Base-by-base conservation (phyloP, 768 basidiomycete genomes). In the Mrakia frigida region DNA sequence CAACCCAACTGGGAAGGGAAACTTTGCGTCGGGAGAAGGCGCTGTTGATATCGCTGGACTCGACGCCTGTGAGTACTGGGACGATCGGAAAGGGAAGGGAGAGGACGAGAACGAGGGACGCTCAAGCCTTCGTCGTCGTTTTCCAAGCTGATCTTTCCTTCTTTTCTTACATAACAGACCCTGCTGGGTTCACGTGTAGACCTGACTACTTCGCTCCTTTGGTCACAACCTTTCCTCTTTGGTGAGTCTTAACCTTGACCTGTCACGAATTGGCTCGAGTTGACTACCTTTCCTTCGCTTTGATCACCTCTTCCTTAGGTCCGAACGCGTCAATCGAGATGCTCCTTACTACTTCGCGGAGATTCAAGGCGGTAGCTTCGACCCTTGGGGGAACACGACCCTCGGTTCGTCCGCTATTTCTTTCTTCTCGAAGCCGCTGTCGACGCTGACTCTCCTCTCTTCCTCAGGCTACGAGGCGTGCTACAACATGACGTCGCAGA, bases 1-100 rank as follows among this genome's bases (percentile, higher is more conserved):
- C 52, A 53, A 53, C 52, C 52, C 52, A 6, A 53, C 52, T 13
- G 69, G 69, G 7, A 41, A 46, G 23, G 39, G 81, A 73, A 90
- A 90, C 77, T 92, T 90, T 80, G 87, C 91, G 74, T 90, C 89
- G 46, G 91, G 91, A 31, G 90, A 89, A 87, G 69, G 69, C 11
- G 43, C 39, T 2, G 91, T 90, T 6, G 91, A 92, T 81, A 87
- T 91, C 43, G 90, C 91, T 79, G 91, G 91, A 31, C 28, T 70
- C 41, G 69, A 70, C n/a, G 69, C 69, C n/a, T 43, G 69, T 70
- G 16, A 46, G 69, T n/a, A n/a, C n/a, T n/a, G n/a, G n/a, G n/a
- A n/a, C n/a, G n/a, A n/a, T n/a, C n/a, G n/a, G n/a, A n/a, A n/a
- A n/a, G n/a, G n/a, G n/a, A n/a, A n/a, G n/a, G n/a, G n/a, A n/a